Conservation (phyloP, 805 yeast species). For the Cyberlindnera meyerae region DNA sequence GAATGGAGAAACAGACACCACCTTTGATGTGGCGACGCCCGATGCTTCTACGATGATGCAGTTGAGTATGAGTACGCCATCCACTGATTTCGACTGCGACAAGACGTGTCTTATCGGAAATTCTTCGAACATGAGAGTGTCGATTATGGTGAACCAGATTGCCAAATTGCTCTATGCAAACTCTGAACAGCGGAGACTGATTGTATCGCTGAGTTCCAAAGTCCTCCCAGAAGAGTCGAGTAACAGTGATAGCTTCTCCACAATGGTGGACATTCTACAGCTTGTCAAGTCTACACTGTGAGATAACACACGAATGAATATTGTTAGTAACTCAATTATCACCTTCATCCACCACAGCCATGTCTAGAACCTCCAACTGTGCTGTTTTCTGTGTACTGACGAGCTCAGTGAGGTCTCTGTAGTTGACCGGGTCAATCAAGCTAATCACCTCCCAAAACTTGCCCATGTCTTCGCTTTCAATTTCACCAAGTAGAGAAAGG, state of each 20-base stretch:
- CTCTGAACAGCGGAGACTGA: conserved; percentile 16
- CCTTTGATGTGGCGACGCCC: conserved; percentile 23
- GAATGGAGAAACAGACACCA: conserved; percentile 35
- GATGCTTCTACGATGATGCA: conserved; percentile 14
- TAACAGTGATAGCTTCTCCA: conserved; percentile 13
- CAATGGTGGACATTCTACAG: conserved; percentile 13
- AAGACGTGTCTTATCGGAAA: conserved; percentile 23
- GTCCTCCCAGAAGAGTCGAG: conserved; percentile 10
- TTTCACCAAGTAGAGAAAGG: conserved; percentile 36
- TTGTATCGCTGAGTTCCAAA: conserved; percentile 25
- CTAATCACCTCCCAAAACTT: conserved; percentile 53
- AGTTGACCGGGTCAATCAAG: conserved; percentile 81
- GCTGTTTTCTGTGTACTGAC: conserved; percentile 52
- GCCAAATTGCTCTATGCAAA: conserved; percentile 19
- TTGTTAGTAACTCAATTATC: conserved; percentile 21
- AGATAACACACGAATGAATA: too few relatives aligned
- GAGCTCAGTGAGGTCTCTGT: conserved; percentile 61
- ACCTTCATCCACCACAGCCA: conserved; percentile 77
- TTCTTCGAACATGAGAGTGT: conserved; percentile 12
- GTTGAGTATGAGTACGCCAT: background rate
- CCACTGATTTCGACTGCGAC: conserved; percentile 37
- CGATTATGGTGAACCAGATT: conserved; percentile 21
- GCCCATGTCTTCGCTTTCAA: conserved; percentile 40
- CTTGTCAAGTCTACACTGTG: conserved; percentile 10
- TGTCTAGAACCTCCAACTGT: conserved; percentile 75